These are phyloP conservation scores for Scedosporium minutisporum DNA, from an alignment of 2,329 filamentous ascomycete species.

Conservation along the genomic window DNA sequence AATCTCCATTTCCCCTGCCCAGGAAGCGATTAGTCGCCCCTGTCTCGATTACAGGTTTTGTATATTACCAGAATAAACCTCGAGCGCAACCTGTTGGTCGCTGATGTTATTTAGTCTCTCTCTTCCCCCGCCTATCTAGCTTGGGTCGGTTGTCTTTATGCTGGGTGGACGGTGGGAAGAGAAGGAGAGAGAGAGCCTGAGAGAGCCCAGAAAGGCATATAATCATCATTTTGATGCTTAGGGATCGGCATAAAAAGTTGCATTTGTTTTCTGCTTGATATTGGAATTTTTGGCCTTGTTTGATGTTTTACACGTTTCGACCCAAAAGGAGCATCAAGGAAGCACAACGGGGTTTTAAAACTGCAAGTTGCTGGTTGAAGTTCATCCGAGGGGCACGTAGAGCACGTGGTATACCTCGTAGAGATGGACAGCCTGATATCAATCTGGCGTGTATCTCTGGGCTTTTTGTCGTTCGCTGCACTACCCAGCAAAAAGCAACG, in stretches of 20 bases:
- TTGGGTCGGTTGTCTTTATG: neutral
- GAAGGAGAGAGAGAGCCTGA: constrained; percentile 1
- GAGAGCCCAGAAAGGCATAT: neutral
- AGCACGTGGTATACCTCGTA: constrained; percentile 1
- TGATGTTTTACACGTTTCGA: neutral
- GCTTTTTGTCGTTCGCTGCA: neutral
- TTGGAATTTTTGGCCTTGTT: neutral
- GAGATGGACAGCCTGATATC: neutral
- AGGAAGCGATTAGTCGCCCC: neutral
- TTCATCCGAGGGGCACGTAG: neutral
- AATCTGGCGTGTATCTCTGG: neutral
- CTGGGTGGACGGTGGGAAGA: neutral
- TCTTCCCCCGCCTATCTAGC: neutral
- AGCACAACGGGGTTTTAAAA: neutral
- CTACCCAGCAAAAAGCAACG: neutral
- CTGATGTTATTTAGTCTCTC: constrained; percentile 5
- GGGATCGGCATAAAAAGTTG: constrained; percentile 1
- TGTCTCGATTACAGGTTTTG: constrained; percentile 1
- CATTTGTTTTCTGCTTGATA: constrained; percentile 2
- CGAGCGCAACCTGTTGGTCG: constrained; percentile 3
- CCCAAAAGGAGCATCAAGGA: neutral
- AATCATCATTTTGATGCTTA: constrained; percentile 3
- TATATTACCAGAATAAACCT: constrained; percentile 1
- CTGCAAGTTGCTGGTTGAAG: constrained; percentile 6
- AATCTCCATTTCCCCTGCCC: neutral